Conservation (phyloP, 1,284 basidiomycete genomes). For the Ustilago crameri region DNA sequence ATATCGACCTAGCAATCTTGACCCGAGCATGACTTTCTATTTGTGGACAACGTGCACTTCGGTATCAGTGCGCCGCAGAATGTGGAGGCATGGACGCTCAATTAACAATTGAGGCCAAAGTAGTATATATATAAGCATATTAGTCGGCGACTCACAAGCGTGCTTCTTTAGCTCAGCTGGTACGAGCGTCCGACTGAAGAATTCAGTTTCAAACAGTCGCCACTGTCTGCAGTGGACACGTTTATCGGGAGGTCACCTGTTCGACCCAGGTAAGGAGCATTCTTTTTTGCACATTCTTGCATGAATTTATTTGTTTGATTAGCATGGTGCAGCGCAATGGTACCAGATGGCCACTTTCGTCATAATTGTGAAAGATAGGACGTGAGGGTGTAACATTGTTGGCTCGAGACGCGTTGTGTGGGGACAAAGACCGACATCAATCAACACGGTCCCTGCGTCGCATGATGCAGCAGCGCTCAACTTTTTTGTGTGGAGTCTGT, state of each 20-base stretch:
- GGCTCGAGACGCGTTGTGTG: constrained; percentile 1
- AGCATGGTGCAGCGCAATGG: neutral
- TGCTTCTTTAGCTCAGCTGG: constrained; percentile 56
- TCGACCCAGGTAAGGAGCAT: constrained; percentile 54
- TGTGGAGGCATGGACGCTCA: neutral
- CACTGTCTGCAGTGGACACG: constrained; percentile 20
- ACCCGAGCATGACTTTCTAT: neutral
- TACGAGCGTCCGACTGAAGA: constrained; percentile 59
- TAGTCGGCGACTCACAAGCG: fast-evolving
- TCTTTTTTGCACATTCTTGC: constrained; percentile 18
- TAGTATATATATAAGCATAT: neutral
- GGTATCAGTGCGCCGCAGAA: neutral
- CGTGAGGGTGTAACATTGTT: too few species aligned
- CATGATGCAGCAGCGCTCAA: neutral
- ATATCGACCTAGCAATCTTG: too few species aligned
- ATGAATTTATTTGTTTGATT: neutral
- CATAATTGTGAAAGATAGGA: too few species aligned
- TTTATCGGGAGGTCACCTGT: constrained; percentile 49
- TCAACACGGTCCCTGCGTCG: constrained; percentile 12
- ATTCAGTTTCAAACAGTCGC: constrained; percentile 37
- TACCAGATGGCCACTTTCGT: neutral
- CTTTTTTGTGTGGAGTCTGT: neutral
- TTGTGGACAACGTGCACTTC: neutral
- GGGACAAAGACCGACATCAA: constrained; percentile 1
- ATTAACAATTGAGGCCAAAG: neutral